These are phyloP conservation scores for Cryptococcus sp. DNA, from an alignment of 1,284 basidiomycete species.

Conservation along the genomic window DNA sequence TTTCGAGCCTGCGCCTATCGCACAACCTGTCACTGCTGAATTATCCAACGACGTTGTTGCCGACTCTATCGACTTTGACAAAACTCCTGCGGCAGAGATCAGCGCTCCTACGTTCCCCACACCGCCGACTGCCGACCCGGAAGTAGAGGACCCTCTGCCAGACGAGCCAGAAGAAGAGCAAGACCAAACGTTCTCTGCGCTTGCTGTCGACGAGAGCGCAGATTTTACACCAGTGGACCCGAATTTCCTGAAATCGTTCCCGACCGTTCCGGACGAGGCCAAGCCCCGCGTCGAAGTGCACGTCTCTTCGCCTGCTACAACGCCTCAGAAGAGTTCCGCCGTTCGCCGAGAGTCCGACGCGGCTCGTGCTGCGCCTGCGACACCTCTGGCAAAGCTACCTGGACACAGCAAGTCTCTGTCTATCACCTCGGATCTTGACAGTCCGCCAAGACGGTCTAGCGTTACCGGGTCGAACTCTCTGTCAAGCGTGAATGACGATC, in stretches of 20 bases:
- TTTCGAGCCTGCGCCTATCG: slow-evolving; percentile 42
- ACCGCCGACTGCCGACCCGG: slow-evolving; percentile 25
- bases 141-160: not conserved
- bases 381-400: slow-evolving; percentile 13
- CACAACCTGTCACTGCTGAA: slow-evolving; percentile 21
- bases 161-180: not conserved
- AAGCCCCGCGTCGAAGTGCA: slow-evolving; percentile 47
- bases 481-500: slow-evolving; percentile 1
- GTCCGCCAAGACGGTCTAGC: too few species aligned
- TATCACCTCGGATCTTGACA: not conserved
- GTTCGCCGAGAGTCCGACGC: slow-evolving; percentile 1
- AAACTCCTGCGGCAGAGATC: slow-evolving; percentile 5
- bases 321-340: slow-evolving; percentile 17
- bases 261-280: slow-evolving; percentile 46
- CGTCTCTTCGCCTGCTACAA: slow-evolving; percentile 31
- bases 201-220: not conserved
- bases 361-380: slow-evolving; percentile 5
- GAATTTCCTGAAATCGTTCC: slow-evolving; percentile 35
- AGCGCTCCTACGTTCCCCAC: slow-evolving; percentile 25
- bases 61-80: slow-evolving; percentile 8
- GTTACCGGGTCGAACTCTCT: not conserved
- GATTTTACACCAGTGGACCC: slow-evolving; percentile 33
- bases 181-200: not conserved
- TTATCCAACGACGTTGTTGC: slow-evolving; percentile 3
- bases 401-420: slow-evolving; percentile 16